Base-by-base conservation (phyloP, 495 filamentous ascomycete species). In the Aspergillus bridgeri region DNA sequence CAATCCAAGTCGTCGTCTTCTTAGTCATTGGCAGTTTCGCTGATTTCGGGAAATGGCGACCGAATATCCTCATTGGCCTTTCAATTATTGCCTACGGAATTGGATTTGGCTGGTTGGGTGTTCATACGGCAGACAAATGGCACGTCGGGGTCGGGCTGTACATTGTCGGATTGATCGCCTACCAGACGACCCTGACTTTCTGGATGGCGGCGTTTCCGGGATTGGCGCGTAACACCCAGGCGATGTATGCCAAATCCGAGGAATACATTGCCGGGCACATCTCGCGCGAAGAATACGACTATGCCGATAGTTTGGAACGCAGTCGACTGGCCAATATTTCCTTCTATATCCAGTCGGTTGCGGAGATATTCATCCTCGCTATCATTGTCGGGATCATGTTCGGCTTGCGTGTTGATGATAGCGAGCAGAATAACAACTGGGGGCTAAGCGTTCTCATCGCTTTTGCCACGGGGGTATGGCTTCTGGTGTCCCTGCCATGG, bases 151-250 rank as follows among this genome's bases (percentile, higher is more conserved):
- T 81, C 1, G 84, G 79, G 9, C 59, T 87, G 19, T 86, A 86
- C 59, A 85, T 87, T 58, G 76, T 86, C 29, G 83, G 84, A 9
- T 59, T 87, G 51, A 86, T 87, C 60, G 83, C 83, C 22, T 86
- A 86, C 62, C 84, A 87, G 68, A 85, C 83, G 0, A 83, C 81
- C 2, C 70, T 87, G 51, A 86, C 84, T 11, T 88, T 86, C 67
- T 88, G 83, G 84, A 85, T 84, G 2, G 83, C 84, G 0, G 82
- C 84, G 1, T 88, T 88, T 59, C 85, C 84, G 18, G 76, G 80
- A 0, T 72, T 88, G 11, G 84, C 83, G 7, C 68, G 85, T 17
- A 86, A 87, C 55, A 83, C 84, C 0, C 29, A 64, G 6, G 72
- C 79, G 38, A 68, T 87, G 63, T 78, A 82, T 38, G 69, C 70